These are phyloP conservation scores for Phlyctochytrium arcticum DNA, from an alignment of 192 early-diverging fungal species.

Conservation along the genomic window DNA sequence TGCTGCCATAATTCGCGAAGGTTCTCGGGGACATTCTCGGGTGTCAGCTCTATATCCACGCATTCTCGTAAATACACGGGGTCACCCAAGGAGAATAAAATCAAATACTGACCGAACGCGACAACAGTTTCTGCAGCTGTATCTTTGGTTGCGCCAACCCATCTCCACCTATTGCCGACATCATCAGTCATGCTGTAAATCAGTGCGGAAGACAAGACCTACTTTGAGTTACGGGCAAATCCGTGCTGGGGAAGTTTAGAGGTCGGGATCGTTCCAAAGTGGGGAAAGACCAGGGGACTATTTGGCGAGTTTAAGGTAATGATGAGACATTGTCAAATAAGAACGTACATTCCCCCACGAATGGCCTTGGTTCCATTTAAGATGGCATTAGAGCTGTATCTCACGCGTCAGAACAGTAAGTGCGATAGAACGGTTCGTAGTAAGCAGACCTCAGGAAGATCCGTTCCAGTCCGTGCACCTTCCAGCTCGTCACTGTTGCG, in stretches of 20 bases:
- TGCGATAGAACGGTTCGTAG: not conserved
- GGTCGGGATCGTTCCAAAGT: slow-evolving; percentile 60
- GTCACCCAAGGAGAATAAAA: too few relatives aligned
- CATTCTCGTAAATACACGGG: too few relatives aligned
- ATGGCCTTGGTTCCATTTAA: slow-evolving; percentile 90
- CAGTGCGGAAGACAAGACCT: not conserved
- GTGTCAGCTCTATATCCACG: slow-evolving; percentile 56
- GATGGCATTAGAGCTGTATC: slow-evolving; percentile 63
- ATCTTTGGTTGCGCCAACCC: slow-evolving; percentile 41
- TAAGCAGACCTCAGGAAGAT: slow-evolving; percentile 74
- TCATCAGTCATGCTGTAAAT: slow-evolving; percentile 4
- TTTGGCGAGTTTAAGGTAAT: not conserved
- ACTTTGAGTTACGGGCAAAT: slow-evolving; percentile 47
- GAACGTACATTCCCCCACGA: slow-evolving; percentile 58
- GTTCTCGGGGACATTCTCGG: slow-evolving; percentile 50
- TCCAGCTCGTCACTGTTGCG: slow-evolving; percentile 92
- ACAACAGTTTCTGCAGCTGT: slow-evolving; percentile 46
- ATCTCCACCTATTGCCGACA: slow-evolving; percentile 44
- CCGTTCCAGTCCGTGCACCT: slow-evolving; percentile 64
- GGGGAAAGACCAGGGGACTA: slow-evolving; percentile 76
- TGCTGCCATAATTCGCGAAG: slow-evolving; percentile 61
- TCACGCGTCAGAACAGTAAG: not conserved
- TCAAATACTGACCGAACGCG: slow-evolving; percentile 39
- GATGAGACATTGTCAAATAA: not conserved
- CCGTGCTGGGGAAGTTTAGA: slow-evolving; percentile 71